Evolutionary conservation across 805 yeast genomes (phyloP), one percentile per base, ranked within the genome.

Genomic region (Candida ulmi): DNA sequence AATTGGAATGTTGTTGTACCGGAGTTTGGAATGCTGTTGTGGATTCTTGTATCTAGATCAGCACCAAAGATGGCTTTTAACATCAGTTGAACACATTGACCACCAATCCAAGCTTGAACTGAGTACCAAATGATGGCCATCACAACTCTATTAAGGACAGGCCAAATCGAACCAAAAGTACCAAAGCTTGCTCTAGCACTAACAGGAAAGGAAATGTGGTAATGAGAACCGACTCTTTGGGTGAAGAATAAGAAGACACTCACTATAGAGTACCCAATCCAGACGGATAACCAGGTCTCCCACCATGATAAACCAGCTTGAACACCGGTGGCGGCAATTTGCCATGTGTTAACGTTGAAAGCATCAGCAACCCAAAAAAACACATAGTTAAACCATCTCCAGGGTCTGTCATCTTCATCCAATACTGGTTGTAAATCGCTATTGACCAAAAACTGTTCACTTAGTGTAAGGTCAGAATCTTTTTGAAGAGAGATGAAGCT

Each of bases 111-210:
- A 17, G 84, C 72, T 57, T 88, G 96, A 23, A 86, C 93, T 23
- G 93, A 79, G 55, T 82, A 87, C 96, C 96, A 88, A 37, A 88
- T 78, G 48, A 78, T 72, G 25, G 88, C 83, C 87, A 88, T 83
- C 11, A 84, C 90, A 29, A 86, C 91, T 63, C 97, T 76, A 63
- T 88, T 88, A 37, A 88, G 54, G 34, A 88, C 80, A 5, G 95
- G 95, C 96, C 95, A 88, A 42, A 83, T 65, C 0, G 88, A 81
- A 38, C 95, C 95, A 68, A 79, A 85, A 11, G 85, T 75, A 44
- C 97, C 97, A 63, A 88, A 88, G 1, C 95, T 76, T 1, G 91
- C 74, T 46, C 97, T 71, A 30, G 80, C 75, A 9, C 84, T 73
- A 11, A 88, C 88, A 1, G 96, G 96, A 70, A 88, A 88, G 0